Conservation (phyloP, 805 yeast genomes). For the Cyberlindnera subsufficiens region DNA sequence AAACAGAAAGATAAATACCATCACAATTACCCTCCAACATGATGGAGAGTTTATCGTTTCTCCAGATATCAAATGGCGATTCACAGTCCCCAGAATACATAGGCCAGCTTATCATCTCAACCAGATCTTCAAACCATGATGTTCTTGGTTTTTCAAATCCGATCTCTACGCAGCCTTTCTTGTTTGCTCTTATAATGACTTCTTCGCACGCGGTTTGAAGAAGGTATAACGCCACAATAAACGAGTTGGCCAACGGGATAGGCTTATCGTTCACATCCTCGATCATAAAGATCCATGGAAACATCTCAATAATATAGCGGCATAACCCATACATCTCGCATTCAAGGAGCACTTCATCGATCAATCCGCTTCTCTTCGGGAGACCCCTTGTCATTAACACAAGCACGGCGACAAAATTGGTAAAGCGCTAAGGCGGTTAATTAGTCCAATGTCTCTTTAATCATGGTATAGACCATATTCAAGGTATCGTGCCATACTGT, state of each 20-base stretch:
- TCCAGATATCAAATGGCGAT: not conserved
- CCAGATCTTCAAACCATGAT: slow-evolving; percentile 2
- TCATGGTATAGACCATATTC: not conserved
- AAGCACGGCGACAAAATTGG: not conserved
- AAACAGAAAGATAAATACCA: slow-evolving; percentile 1
- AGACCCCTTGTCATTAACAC: slow-evolving; percentile 1
- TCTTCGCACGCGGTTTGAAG: slow-evolving; percentile 1
- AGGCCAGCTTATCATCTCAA: slow-evolving; percentile 1
- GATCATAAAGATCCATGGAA: slow-evolving; percentile 1
- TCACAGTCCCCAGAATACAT: not conserved
- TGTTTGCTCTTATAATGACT: not conserved
- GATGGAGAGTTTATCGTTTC: not conserved
- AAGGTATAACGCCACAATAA: not conserved
- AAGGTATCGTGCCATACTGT: not conserved
- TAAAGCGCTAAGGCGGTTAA: slow-evolving; percentile 1
- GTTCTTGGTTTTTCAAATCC: not conserved
- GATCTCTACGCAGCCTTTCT: not conserved
- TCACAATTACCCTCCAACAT: not conserved
- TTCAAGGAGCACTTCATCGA: not conserved
- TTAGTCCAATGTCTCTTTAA: not conserved
- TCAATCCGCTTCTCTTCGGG: not conserved
- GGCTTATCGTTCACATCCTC: not conserved
- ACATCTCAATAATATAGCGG: not conserved
- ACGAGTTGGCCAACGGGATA: not conserved
- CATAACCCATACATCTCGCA: not conserved